Evolutionary conservation across 306 rosid genomes (phyloP).

Genomic region (Aeschynomene evenia): DNA sequence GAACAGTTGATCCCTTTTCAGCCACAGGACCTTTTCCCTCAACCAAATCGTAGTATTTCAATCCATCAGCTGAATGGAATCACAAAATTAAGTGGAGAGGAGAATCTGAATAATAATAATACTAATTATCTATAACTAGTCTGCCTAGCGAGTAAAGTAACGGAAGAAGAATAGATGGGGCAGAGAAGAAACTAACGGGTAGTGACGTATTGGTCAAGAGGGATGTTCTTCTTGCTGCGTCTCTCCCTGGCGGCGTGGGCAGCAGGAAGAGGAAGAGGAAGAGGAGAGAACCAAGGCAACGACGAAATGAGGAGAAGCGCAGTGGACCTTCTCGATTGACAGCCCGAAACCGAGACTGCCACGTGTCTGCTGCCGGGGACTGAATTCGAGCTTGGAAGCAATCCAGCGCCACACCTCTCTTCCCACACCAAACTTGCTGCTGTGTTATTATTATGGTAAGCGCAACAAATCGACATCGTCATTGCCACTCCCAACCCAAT

Average conservation of each 20-base stretch:
- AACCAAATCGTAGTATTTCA: conserved; percentile 79
- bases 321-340: conserved; percentile 63
- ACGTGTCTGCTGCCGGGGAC: not conserved
- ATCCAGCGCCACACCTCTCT: not conserved
- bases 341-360: conserved; percentile 23
- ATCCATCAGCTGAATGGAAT: conserved; percentile 64
- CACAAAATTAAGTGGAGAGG: not conserved
- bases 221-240: conserved; percentile 69
- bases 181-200: conserved; percentile 38
- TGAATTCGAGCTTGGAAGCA: not conserved
- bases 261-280: conserved; percentile 37
- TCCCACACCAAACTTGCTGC: not conserved
- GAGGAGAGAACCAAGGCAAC: conserved; percentile 50
- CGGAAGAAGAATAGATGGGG: too few relatives aligned
- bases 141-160: too few relatives aligned
- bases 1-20: conserved; percentile 74
- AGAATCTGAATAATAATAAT: not conserved
- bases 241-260: conserved; percentile 61
- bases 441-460: not conserved
- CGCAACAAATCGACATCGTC: conserved; percentile 11
- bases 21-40: conserved; percentile 82
- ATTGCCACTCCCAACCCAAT: conserved; percentile 8
- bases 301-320: conserved; percentile 63
- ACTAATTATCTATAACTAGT: not conserved
- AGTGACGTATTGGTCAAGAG: conserved; percentile 64